Base-by-base conservation (phyloP, 495 filamentous ascomycete species). In the Hypomontagnella monticulosa region DNA sequence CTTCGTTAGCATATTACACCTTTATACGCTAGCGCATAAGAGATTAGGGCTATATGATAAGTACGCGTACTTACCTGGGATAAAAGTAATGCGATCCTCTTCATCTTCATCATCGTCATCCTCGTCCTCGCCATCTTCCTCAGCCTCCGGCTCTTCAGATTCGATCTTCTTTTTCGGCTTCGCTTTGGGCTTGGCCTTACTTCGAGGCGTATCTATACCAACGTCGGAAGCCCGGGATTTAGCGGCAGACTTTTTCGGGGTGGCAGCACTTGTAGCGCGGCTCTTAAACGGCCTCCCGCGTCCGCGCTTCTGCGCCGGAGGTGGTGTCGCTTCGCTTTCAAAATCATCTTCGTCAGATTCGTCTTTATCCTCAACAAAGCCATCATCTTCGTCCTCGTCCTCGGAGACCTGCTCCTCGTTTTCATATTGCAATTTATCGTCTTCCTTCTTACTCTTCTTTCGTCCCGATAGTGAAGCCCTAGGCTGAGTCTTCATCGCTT, bases 71-170 rank as follows among this genome's bases (percentile, higher is more conserved):
- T 51, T 46, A 69, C 66, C 55, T 43, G 87, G 83, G 65, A 92
- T 89, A 69, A 92, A 85, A 10, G 76, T 79, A 19, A 80, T 72
- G 8, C 75, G 71, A 30, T 73, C 70, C 4, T 53, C 23, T 16
- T 70, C 67, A 12, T 75, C 74, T 16, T 76, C 74, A 10, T 81
- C 78, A 1, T 75, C 65, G 4, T 78, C 72, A 1, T 78, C 76
- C 12, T 78, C 70, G 3, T 69, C 63, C 4, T 75, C 71, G 14
- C 61, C 61, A 6, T 66, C 53, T 4, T 60, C 56, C 0, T 68
- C 36, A 11, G 44, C 42, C 5, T 72, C 54, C 30, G 63, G 41
- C 8, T 66, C 65, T 32, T 57, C 59, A n/a, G 62, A 48, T 54
- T 54, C 32, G 16, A 27, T 55, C 11, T 72, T 51, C 16, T 59